Evolutionary conservation across 2,329 filamentous ascomycete species (phyloP).

Genomic region (Dichotomopilus funicola): DNA sequence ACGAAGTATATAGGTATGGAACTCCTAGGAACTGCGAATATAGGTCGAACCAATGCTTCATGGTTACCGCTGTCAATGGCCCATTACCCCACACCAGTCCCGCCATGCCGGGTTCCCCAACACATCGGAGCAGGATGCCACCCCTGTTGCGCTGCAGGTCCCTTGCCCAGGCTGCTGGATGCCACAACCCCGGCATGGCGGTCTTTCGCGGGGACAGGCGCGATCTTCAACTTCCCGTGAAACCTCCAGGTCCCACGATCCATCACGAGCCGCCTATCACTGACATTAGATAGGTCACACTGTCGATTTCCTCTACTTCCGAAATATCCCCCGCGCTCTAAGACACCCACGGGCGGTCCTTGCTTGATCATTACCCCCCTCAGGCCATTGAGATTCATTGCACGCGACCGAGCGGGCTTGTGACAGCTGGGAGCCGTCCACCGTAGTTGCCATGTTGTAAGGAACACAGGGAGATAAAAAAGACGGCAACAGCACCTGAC

Average conservation of each 20-base stretch:
- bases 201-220: too few relatives aligned
- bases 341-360: background rate
- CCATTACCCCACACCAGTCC: conserved; percentile 2
- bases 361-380: background rate
- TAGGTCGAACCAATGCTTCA: too few relatives aligned
- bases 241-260: too few relatives aligned
- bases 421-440: background rate
- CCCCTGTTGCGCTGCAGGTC: background rate
- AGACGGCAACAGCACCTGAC: background rate
- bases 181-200: background rate
- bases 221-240: too few relatives aligned
- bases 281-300: too few relatives aligned
- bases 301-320: too few relatives aligned
- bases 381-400: background rate
- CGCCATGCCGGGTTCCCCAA: background rate
- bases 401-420: background rate
- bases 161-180: background rate
- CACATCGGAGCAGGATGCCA: background rate
- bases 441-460: conserved; percentile 18
- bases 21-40: too few relatives aligned
- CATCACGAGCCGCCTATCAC: too few relatives aligned
- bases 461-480: conserved; percentile 3
- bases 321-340: background rate
- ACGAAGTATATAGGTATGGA: too few relatives aligned
- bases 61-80: background rate